phyloP scores from a whole-genome alignment of 139 green algal species.

The Astrephomene gubernaculifera region DNA sequence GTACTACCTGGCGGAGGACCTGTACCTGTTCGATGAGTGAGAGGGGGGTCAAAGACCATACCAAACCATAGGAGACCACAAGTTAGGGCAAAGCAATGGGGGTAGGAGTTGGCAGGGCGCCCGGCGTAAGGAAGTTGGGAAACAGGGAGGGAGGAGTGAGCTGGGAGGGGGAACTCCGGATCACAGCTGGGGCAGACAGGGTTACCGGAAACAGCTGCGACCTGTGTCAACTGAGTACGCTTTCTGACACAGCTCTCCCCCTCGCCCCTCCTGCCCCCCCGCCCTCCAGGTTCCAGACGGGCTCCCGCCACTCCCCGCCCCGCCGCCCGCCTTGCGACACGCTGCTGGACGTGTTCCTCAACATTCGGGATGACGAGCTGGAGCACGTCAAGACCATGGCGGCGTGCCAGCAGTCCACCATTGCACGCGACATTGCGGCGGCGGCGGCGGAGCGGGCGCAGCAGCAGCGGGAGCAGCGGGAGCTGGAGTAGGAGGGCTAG shows the following conservation, averaged over 20 bases:
- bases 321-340: constrained; percentile 66
- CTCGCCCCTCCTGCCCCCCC: not conserved
- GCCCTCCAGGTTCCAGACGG: constrained; percentile 45
- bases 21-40: constrained; percentile 47
- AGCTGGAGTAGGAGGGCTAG: not conserved
- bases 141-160: too few relatives aligned
- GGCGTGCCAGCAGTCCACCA: constrained; percentile 49
- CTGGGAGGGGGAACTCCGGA: too few relatives aligned
- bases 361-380: constrained; percentile 78
- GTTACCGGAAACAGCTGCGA: too few relatives aligned
- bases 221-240: too few relatives aligned
- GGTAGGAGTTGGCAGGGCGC: too few relatives aligned
- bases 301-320: not conserved
- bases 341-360: constrained; percentile 90
- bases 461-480: not conserved
- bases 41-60: not conserved
- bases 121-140: too few relatives aligned
- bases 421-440: constrained; percentile 28
- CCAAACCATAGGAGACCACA: too few relatives aligned
- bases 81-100: too few relatives aligned
- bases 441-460: not conserved
- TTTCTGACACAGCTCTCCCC: too few relatives aligned
- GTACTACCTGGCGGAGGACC: constrained; percentile 85
- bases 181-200: too few relatives aligned
- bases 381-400: constrained; percentile 94